Percentiles rank a stretch among this genome's conserved stretches.
Evolutionary conservation across 495 filamentous ascomycete genomes (phyloP).

Genomic region (Diplogelasinospora grovesii): DNA sequence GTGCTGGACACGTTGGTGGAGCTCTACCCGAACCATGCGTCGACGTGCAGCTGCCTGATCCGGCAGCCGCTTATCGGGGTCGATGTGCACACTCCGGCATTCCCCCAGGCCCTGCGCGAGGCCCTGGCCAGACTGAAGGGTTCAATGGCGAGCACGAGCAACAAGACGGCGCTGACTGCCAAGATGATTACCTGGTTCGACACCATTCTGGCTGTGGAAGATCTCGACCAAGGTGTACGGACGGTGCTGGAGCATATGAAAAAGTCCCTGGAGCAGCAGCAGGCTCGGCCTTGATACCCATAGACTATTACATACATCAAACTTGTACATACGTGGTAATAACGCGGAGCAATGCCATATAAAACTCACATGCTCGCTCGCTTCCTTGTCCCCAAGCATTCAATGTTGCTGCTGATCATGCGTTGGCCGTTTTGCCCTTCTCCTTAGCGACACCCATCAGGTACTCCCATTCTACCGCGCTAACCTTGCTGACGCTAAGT

Average conservation of each 20-base stretch:
- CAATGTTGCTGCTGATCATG: no score
- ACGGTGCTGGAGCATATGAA: constrained; percentile 58
- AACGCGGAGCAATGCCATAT: no score
- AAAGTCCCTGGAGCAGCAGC: constrained; percentile 19
- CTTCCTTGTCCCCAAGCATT: background rate
- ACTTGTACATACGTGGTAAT: constrained; percentile 1
- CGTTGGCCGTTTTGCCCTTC: constrained; percentile 16
- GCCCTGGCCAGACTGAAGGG: constrained; percentile 54
- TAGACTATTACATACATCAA: background rate
- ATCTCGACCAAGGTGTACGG: constrained; percentile 58
- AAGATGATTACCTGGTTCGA: constrained; percentile 57
- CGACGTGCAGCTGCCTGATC: constrained; percentile 61
- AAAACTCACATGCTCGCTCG: background rate
- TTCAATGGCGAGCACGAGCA: constrained; percentile 34
- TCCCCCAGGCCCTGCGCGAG: constrained; percentile 63
- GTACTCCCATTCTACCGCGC: constrained; percentile 69
- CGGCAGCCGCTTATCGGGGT: constrained; percentile 63
- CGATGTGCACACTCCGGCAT: constrained; percentile 54
- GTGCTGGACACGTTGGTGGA: constrained; percentile 59
- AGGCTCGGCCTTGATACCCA: constrained; percentile 16
- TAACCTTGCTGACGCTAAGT: constrained; percentile 78
- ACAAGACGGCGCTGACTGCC: constrained; percentile 41
- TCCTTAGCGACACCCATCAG: constrained; percentile 52
- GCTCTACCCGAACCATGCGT: constrained; percentile 49
- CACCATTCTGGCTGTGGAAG: constrained; percentile 44